A percentile compares a stretch with the other conserved stretches of the same genome.
Evolutionary conservation across 768 basidiomycete species (phyloP).

Genomic region (Russula virescens): DNA sequence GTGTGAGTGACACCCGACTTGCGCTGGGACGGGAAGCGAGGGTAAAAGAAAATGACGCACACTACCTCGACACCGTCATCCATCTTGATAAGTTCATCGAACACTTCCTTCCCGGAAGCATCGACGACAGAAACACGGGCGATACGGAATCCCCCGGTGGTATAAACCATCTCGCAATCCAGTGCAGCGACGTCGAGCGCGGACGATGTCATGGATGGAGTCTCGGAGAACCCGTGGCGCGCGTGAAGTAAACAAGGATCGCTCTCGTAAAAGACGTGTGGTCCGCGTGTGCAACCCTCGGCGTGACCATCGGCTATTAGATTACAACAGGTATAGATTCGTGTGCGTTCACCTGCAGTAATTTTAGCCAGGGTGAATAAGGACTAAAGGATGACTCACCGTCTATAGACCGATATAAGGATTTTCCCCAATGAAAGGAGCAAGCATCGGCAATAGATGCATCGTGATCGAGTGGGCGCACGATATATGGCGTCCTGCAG

Average conservation of each 20-base stretch:
- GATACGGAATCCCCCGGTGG: slow-evolving; percentile 86
- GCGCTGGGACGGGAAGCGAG: not conserved
- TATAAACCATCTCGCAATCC: slow-evolving; percentile 97
- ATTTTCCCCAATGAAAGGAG: slow-evolving; percentile 77
- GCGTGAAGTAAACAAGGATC: slow-evolving; percentile 59
- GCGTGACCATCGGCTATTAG: slow-evolving; percentile 47
- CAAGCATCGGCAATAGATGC: slow-evolving; percentile 58
- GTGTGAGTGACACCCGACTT: too few relatives aligned
- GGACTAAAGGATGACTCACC: slow-evolving; percentile 41
- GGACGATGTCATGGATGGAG: slow-evolving; percentile 31
- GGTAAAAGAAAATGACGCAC: slow-evolving; percentile 37
- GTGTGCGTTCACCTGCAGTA: slow-evolving; percentile 51
- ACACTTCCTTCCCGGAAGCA: slow-evolving; percentile 60
- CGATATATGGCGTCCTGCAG: slow-evolving; percentile 64
- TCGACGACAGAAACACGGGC: slow-evolving; percentile 90
- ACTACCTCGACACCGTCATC: slow-evolving; percentile 74
- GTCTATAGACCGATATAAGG: slow-evolving; percentile 52
- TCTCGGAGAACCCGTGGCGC: slow-evolving; percentile 65
- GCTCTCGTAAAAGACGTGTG: slow-evolving; percentile 88
- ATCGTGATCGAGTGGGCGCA: slow-evolving; percentile 31
- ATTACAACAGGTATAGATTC: slow-evolving; percentile 79
- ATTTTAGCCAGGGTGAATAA: not conserved
- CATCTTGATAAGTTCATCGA: slow-evolving; percentile 80
- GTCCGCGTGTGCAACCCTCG: slow-evolving; percentile 65
- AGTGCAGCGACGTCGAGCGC: slow-evolving; percentile 77